These are phyloP conservation scores for Penicillium sp. DNA, from an alignment of 2,329 filamentous ascomycete genomes.

Conservation along the genomic window DNA sequence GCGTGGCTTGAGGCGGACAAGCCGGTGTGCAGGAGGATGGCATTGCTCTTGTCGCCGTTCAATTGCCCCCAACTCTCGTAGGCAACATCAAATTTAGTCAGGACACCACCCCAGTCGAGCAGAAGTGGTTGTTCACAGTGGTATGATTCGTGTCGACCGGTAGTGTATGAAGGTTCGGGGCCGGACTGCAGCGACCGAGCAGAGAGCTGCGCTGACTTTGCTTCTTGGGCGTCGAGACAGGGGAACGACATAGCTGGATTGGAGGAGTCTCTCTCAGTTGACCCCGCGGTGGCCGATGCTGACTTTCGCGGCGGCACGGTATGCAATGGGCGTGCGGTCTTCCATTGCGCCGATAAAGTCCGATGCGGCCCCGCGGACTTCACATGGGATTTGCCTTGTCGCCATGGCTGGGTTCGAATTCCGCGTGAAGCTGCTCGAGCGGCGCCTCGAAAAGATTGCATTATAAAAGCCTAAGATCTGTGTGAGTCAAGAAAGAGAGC, in stretches of 20 bases:
- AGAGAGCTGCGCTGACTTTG: conserved; percentile 71
- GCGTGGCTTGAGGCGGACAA: conserved; percentile 97
- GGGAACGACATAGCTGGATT: conserved; percentile 89
- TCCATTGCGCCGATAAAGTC: conserved; percentile 21
- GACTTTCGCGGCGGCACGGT: conserved; percentile 21
- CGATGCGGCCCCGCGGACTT: conserved; percentile 12
- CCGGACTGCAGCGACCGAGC: conserved; percentile 68
- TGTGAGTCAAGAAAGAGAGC: background rate
- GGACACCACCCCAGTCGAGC: conserved; percentile 92
- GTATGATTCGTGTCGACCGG: conserved; percentile 77
- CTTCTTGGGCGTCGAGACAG: conserved; percentile 81
- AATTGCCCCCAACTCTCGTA: conserved; percentile 89
- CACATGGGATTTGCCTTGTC: conserved; percentile 6
- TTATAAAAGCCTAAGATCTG: conserved; percentile 6
- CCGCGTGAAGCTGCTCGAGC: conserved; percentile 22
- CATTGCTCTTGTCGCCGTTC: conserved; percentile 80
- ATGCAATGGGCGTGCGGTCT: conserved; percentile 21
- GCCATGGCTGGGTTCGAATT: conserved; percentile 19
- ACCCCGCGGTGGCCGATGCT: conserved; percentile 14
- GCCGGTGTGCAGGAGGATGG: conserved; percentile 88
- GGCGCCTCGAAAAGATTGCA: conserved; percentile 24
- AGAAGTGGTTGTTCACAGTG: conserved; percentile 71
- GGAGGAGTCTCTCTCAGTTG: conserved; percentile 48
- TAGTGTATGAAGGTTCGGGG: conserved; percentile 91
- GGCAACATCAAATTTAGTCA: conserved; percentile 82